Conservation (phyloP, 1,139 yeast genomes). For the Kurtzmaniella quercitrusa region DNA sequence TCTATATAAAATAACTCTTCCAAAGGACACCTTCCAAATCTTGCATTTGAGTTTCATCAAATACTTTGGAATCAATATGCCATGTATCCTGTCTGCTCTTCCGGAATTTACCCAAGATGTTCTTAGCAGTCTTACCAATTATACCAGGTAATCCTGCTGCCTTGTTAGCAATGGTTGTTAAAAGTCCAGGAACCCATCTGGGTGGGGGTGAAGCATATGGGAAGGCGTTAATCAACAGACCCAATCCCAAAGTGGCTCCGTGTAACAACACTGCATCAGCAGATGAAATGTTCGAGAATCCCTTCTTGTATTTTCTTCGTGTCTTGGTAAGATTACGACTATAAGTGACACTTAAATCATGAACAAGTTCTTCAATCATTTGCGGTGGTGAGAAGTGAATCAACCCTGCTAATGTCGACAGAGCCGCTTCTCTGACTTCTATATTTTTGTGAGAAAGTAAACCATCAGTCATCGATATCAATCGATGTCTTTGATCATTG, state of each 20-base stretch:
- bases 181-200: conserved; percentile 74
- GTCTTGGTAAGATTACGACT: conserved; percentile 26
- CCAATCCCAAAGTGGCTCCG: conserved; percentile 86
- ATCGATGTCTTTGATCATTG: conserved; percentile 40
- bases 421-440: conserved; percentile 75
- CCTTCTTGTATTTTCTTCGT: conserved; percentile 28
- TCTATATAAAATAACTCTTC: conserved; percentile 82
- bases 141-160: conserved; percentile 70
- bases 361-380: conserved; percentile 41
- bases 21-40: conserved; percentile 93
- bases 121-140: conserved; percentile 83
- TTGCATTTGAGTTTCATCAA: conserved; percentile 76
- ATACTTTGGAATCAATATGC: conserved; percentile 82
- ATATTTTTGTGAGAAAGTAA: conserved; percentile 61
- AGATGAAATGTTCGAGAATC: conserved; percentile 22
- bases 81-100: conserved; percentile 94
- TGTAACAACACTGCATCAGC: conserved; percentile 56
- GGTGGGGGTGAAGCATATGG: conserved; percentile 94
- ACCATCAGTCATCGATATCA: conserved; percentile 51
- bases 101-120: conserved; percentile 76
- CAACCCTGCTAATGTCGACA: conserved; percentile 74
- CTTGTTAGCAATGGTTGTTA: conserved; percentile 66
- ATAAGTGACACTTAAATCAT: conserved; percentile 19
- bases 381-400: conserved; percentile 69
- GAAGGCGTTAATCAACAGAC: conserved; percentile 85